Base-by-base conservation (phyloP, 106 monocot species). In the Chionographis japonica region DNA sequence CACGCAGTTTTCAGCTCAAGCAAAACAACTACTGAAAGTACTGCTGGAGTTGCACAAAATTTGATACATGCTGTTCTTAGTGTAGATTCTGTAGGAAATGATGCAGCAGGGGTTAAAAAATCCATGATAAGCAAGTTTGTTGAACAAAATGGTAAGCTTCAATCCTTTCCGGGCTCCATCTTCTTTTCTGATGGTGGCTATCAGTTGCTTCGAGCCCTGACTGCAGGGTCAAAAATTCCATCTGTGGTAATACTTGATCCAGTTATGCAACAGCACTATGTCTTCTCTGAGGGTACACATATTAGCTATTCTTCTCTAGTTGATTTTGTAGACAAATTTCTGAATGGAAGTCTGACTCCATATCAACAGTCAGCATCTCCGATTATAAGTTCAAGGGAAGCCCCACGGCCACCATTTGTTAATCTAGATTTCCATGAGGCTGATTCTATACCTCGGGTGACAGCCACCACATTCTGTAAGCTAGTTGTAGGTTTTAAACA, bases 361-460 rank as follows among this genome's bases (percentile, higher is more conserved):
- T 90, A 87, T 81, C 75, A 70, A 36, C 77, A 53, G 40, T 78
- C 89, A 54, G 78, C 76, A 65, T 70, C 62, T 15, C 15, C 74
- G 74, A 18, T 67, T 46, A 37, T 16, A 51, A 78, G 15, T 63
- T 70, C 74, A 41, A 92, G 86, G 58, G 78, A 83, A 56, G 60
- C 54, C 38, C 87, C 84, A 49, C 70, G 50, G n/a, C 92, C 92
- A 60, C 97, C 97, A 74, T 90, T 92, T 85, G 80, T 97, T 43
- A 97, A 97, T 61, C 68, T 76, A 67, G 92, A 92, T 83, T 92
- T 92, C 67, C 97, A 81, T 73, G 97, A 97, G 78, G 74, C 76
- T 69, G 74, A 86, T 77, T 66, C 76, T 58, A 62, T 97, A 27
- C 92, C 97, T 52, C 81, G 63, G 74, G 75, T 90, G 60, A 74